Evolutionary conservation across 768 basidiomycete genomes (phyloP).

Genomic region (Hygrophoropsis aurantiaca): DNA sequence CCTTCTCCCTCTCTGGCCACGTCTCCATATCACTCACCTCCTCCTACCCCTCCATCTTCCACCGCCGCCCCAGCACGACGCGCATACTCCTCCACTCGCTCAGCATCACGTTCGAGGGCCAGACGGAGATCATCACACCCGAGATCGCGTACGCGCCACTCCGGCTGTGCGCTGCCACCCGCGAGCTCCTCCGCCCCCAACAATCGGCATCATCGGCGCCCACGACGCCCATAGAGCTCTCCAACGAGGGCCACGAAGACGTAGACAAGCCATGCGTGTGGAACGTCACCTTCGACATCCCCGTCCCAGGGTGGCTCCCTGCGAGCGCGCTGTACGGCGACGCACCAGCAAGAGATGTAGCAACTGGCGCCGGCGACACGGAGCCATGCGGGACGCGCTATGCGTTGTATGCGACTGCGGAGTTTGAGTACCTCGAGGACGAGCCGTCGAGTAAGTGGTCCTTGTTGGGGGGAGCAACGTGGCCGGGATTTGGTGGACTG

Average conservation of each 20-base stretch:
- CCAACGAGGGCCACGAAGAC: slow-evolving; percentile 64
- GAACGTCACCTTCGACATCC: slow-evolving; percentile 79
- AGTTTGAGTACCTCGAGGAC: slow-evolving; percentile 50
- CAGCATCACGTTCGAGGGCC: slow-evolving; percentile 80
- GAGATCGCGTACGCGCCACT: slow-evolving; percentile 64
- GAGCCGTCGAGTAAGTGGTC: too few relatives aligned
- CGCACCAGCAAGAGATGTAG: too few relatives aligned
- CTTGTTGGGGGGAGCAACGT: too few relatives aligned
- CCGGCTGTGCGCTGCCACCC: slow-evolving; percentile 66
- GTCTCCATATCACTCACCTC: too few relatives aligned
- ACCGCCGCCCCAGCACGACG: slow-evolving; percentile 44
- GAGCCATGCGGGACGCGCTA: slow-evolving; percentile 62
- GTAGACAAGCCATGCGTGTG: slow-evolving; percentile 55
- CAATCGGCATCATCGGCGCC: too few relatives aligned
- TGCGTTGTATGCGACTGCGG: slow-evolving; percentile 64
- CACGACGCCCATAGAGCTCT: slow-evolving; percentile 52
- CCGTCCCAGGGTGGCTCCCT: slow-evolving; percentile 91
- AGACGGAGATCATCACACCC: slow-evolving; percentile 70
- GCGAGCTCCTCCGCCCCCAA: slow-evolving; percentile 63
- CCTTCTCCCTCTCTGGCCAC: slow-evolving; percentile 65
- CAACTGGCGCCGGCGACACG: too few relatives aligned
- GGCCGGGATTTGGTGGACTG: too few relatives aligned
- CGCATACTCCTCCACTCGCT: slow-evolving; percentile 68
- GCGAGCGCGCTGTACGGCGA: slow-evolving; percentile 51
- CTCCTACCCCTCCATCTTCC: slow-evolving; percentile 63